phyloP scores from a whole-genome alignment of 2,329 filamentous ascomycete genomes.

The Laburnicola sp. region DNA sequence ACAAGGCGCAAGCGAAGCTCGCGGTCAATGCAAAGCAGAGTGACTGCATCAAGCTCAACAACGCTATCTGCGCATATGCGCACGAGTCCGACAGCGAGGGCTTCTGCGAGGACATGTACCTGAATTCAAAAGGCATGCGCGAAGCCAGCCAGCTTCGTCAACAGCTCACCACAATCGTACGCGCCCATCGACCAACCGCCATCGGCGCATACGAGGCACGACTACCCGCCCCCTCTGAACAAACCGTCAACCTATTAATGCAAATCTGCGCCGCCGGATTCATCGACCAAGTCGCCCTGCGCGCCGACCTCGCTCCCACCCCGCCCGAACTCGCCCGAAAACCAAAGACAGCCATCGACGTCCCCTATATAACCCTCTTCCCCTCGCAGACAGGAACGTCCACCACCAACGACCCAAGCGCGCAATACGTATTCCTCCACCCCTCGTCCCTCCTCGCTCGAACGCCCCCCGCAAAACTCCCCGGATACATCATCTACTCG shows the following conservation, averaged over 20 bases:
- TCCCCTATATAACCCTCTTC: conserved; percentile 86
- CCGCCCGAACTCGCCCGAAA: conserved; percentile 61
- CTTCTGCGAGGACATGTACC: conserved; percentile 83
- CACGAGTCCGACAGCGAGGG: conserved; percentile 55
- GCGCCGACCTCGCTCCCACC: conserved; percentile 78
- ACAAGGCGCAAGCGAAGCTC: conserved; percentile 76
- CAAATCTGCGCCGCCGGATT: conserved; percentile 92
- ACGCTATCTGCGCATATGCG: conserved; percentile 81
- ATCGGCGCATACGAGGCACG: conserved; percentile 47
- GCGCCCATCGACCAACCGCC: conserved; percentile 65
- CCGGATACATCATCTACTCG: conserved; percentile 84
- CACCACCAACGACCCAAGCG: conserved; percentile 51
- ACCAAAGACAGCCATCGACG: conserved; percentile 83
- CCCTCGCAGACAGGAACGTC: conserved; percentile 57
- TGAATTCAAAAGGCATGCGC: conserved; percentile 82
- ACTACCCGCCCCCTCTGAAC: conserved; percentile 64
- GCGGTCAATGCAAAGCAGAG: conserved; percentile 74
- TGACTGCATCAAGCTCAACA: conserved; percentile 88
- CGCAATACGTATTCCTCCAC: conserved; percentile 81
- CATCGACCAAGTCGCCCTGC: conserved; percentile 90
- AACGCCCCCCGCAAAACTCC: conserved; percentile 61
- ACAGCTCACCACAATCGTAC: conserved; percentile 81
- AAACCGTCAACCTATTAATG: conserved; percentile 75
- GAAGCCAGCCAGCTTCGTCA: conserved; percentile 81
- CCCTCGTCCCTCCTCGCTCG: conserved; percentile 76